Percentiles rank a stretch among this genome's conserved stretches.
phyloP scores from a whole-genome alignment of 495 filamentous ascomycete species.

The Articulospora tetracladia region DNA sequence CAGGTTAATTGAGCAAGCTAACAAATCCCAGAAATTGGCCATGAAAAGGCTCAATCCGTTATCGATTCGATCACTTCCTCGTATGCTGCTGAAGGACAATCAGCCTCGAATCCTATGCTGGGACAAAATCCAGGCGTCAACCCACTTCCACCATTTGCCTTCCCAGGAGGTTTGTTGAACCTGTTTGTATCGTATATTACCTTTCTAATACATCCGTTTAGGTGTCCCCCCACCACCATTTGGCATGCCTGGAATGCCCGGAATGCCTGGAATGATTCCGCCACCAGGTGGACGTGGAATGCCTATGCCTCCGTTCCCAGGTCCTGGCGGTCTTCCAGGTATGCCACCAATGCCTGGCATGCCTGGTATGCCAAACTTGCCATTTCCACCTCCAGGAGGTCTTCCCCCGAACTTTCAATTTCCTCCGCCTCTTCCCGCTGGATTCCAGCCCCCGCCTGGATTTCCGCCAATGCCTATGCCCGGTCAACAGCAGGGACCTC shows the following conservation, averaged over 20 bases:
- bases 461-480: conserved; percentile 22
- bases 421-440: conserved; percentile 31
- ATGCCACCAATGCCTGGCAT: neutral
- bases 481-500: neutral
- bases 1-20: neutral
- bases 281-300: conserved; percentile 50
- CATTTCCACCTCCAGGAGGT: conserved; percentile 61
- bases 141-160: conserved; percentile 49
- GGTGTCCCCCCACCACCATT: conserved; percentile 27
- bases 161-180: conserved; percentile 34
- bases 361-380: conserved; percentile 39
- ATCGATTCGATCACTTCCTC: conserved; percentile 96
- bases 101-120: conserved; percentile 77
- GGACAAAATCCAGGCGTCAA: conserved; percentile 57
- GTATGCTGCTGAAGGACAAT: conserved; percentile 90
- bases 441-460: conserved; percentile 30
- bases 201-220: too few relatives aligned
- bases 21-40: conserved; percentile 73
- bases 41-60: conserved; percentile 96
- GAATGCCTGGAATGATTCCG: conserved; percentile 29
- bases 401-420: conserved; percentile 54
- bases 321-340: conserved; percentile 29
- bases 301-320: conserved; percentile 61
- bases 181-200: too few relatives aligned
- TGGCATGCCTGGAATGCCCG: conserved; percentile 18